Base-by-base conservation (phyloP, 495 filamentous ascomycete species). In the Talaromyces nanjingensis region DNA sequence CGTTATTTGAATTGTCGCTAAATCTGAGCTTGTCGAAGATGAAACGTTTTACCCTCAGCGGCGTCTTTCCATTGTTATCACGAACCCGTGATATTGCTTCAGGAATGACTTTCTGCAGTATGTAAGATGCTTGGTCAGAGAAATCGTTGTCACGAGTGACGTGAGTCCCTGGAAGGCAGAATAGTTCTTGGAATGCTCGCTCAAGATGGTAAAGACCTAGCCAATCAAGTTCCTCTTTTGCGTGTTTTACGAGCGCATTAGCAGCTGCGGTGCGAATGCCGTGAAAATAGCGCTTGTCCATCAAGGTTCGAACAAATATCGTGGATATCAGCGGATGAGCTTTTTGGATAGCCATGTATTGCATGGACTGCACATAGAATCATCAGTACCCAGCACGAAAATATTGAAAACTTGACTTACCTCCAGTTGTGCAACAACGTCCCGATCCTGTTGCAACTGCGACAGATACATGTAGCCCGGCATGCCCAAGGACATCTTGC, bases 381-480 rank as follows among this genome's bases (percentile, higher is more conserved):
- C 31, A 60, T 74, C 53, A 78, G 67, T 59, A 49, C 33, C 4
- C 59, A 25, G 16, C 6, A 49, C 20, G 22, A 33, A 57, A 1
- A 20, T 57, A 31, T 45, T 11, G 12, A 1, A 22, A 45, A 22
- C 6, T 33, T 29, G 12, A 73, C 77, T 74, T 69, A 87, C 85
- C 75, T 98, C 94, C 64, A 96, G 83, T 65, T 99, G 94, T 11
- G 94, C 94, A 56, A 96, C 89, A 55, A 99, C 91, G 76, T 99
- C 94, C 65, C 93, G 83, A 77, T 99, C 94, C 70, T 99, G 96
- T 69, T 99, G 94, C 52, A 99, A 79, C 71, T 99, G 94, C 1
- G 94, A 97, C 61, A 96, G 81, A 70, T 91, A 97, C 94, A 99
- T 99, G 78, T 97, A 98, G 2, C 88, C 83, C 7, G 91, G 91